A percentile compares a stretch with the other conserved stretches of the same genome.
These are phyloP conservation scores for Hypoxylon sp. DNA, from an alignment of 2,329 filamentous ascomycete genomes.

Conservation along the genomic window DNA sequence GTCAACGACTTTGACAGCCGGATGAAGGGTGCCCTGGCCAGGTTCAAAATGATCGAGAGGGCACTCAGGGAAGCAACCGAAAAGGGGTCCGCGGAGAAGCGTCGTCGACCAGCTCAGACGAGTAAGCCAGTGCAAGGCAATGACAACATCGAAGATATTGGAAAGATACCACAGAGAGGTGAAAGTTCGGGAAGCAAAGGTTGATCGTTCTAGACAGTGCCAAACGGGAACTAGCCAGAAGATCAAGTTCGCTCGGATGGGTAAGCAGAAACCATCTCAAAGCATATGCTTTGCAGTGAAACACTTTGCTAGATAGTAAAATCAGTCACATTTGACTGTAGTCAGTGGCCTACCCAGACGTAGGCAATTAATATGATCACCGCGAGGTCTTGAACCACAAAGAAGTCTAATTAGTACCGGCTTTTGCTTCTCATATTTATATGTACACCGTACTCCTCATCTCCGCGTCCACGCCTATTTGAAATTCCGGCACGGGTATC, in stretches of 20 bases:
- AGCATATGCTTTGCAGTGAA: background rate
- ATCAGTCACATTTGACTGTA: background rate
- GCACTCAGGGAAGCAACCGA: constrained; percentile 57
- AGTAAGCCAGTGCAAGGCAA: constrained; percentile 28
- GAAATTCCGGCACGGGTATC: constrained; percentile 72
- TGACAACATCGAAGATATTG: constrained; percentile 42
- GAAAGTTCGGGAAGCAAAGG: constrained; percentile 8
- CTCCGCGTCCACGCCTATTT: constrained; percentile 50
- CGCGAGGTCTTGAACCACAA: constrained; percentile 29
- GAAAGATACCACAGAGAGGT: constrained; percentile 26
- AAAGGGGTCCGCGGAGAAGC: constrained; percentile 6
- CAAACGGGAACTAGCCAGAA: background rate
- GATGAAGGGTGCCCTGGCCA: constrained; percentile 81
- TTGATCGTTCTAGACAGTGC: constrained; percentile 2
- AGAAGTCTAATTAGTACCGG: constrained; percentile 41
- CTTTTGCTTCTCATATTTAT: constrained; percentile 20
- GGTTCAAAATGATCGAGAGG: constrained; percentile 84
- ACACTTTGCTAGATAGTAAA: background rate
- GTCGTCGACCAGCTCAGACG: constrained; percentile 3
- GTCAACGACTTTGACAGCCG: constrained; percentile 90
- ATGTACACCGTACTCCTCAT: constrained; percentile 41
- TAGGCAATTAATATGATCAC: background rate
- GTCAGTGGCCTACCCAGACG: too few relatives aligned
- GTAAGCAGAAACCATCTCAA: constrained; percentile 1
- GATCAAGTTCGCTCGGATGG: background rate